Evolutionary conservation across 2,329 filamentous ascomycete species (phyloP).

Genomic region (Penicillium occitanis): DNA sequence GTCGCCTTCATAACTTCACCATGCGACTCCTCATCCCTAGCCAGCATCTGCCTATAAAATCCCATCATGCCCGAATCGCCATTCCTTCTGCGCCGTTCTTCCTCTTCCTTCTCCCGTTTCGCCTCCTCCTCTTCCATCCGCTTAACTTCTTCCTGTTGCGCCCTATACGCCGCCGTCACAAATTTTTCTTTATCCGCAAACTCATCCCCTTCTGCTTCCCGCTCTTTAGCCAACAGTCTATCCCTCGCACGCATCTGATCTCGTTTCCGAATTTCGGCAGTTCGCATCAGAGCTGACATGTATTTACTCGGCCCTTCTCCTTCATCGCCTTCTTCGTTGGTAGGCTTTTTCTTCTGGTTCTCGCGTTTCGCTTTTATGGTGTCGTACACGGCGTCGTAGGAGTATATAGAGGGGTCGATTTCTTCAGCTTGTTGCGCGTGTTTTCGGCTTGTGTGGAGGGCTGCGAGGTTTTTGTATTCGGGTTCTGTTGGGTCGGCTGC

Average conservation of each 20-base stretch:
- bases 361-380: constrained; percentile 44
- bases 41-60: constrained; percentile 62
- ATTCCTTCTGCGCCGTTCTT: constrained; percentile 49
- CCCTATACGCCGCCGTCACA: constrained; percentile 64
- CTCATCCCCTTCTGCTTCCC: constrained; percentile 65
- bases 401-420: constrained; percentile 50
- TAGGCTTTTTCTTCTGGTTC: constrained; percentile 28
- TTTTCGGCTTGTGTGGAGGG: constrained; percentile 47
- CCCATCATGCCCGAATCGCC: constrained; percentile 56
- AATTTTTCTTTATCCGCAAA: constrained; percentile 68
- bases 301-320: constrained; percentile 53
- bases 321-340: constrained; percentile 27
- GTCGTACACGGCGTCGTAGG: constrained; percentile 52
- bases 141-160: constrained; percentile 61
- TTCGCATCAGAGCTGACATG: constrained; percentile 59
- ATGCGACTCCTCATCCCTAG: constrained; percentile 58
- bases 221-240: constrained; percentile 59
- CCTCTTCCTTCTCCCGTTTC: constrained; percentile 54
- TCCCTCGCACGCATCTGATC: constrained; percentile 63
- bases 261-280: constrained; percentile 62
- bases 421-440: constrained; percentile 46
- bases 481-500: background rate
- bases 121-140: constrained; percentile 60
- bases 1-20: constrained; percentile 58
- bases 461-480: constrained; percentile 47